These are phyloP conservation scores for Blastobotrys elegans DNA, from an alignment of 1,139 yeast genomes.

Conservation along the genomic window DNA sequence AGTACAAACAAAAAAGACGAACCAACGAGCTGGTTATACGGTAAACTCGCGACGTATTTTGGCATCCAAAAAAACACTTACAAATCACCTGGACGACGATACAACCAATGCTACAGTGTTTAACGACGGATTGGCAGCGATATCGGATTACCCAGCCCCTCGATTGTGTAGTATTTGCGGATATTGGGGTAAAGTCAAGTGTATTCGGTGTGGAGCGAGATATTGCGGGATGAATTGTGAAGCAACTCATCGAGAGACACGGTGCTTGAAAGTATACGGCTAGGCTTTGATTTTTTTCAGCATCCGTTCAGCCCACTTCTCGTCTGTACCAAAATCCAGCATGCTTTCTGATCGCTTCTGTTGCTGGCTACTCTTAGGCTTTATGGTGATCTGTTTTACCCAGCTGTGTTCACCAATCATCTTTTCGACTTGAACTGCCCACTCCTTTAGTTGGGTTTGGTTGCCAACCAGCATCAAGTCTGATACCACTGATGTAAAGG, in stretches of 20 bases:
- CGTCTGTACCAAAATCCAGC: slow-evolving; percentile 4
- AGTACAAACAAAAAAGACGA: slow-evolving; percentile 14
- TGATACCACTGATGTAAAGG: slow-evolving; percentile 11
- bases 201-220: slow-evolving; percentile 37
- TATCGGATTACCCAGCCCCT: slow-evolving; percentile 35
- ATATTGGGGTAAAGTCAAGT: slow-evolving; percentile 35
- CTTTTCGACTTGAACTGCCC: slow-evolving; percentile 18
- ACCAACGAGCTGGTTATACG: slow-evolving; percentile 27
- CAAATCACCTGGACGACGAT: slow-evolving; percentile 41
- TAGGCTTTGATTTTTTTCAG: neutral
- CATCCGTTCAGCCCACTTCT: neutral
- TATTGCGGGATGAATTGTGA: slow-evolving; percentile 38
- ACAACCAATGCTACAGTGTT: slow-evolving; percentile 30
- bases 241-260: slow-evolving; percentile 38
- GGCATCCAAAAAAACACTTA: slow-evolving; percentile 37
- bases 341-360: slow-evolving; percentile 9
- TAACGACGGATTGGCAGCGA: slow-evolving; percentile 29
- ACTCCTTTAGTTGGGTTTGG: slow-evolving; percentile 6
- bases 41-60: slow-evolving; percentile 35
- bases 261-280: slow-evolving; percentile 35
- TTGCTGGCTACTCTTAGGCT: neutral
- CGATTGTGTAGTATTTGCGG: slow-evolving; percentile 41
- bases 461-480: slow-evolving; percentile 12
- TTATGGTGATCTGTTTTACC: slow-evolving; percentile 28
- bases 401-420: slow-evolving; percentile 36